These are phyloP conservation scores for Diaporthe citri DNA, from an alignment of 2,329 filamentous ascomycete genomes.

Conservation along the genomic window DNA sequence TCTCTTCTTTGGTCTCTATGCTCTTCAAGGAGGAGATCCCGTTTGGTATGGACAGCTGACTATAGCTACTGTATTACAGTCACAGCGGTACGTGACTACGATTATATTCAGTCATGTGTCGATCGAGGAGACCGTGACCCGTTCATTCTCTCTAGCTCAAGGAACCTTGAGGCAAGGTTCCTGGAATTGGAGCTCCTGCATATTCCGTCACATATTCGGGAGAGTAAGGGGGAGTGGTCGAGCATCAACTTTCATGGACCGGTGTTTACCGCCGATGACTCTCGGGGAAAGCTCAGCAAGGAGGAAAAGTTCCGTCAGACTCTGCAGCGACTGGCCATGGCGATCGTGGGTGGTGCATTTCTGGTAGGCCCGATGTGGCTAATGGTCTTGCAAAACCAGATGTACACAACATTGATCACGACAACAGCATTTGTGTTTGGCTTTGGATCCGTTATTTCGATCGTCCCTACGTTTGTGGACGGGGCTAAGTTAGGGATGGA, in stretches of 20 bases:
- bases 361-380: background rate
- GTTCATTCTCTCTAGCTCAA: background rate
- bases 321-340: background rate
- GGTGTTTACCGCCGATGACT: accelerated
- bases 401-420: background rate
- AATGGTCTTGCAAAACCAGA: background rate
- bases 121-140: background rate
- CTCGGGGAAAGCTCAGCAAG: too few relatives aligned
- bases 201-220: background rate
- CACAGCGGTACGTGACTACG: background rate
- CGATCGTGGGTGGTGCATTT: background rate
- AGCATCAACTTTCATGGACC: background rate
- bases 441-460: background rate
- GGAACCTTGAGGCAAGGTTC: accelerated
- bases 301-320: background rate
- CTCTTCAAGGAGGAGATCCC: too few relatives aligned
- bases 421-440: background rate
- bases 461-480: background rate
- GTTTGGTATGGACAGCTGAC: too few relatives aligned
- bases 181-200: background rate
- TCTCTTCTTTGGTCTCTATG: too few relatives aligned
- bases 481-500: background rate
- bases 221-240: background rate
- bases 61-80: too few relatives aligned
- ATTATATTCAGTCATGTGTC: background rate